Base-by-base conservation (phyloP, 2,329 filamentous ascomycete genomes). In the Septoria petroselini region DNA sequence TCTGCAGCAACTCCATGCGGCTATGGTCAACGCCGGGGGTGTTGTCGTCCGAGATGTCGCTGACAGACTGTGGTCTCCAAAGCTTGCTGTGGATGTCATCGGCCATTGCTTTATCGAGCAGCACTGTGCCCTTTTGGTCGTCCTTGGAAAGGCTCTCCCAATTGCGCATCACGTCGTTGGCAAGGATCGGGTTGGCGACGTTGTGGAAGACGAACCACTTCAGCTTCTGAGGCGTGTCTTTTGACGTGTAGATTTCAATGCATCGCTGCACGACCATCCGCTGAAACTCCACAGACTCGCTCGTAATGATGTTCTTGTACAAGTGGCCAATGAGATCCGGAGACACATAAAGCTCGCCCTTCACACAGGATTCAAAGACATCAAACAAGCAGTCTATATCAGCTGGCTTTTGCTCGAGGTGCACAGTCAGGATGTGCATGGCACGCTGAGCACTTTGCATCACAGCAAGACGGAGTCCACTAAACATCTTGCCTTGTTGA, bases 201-300 rank as follows among this genome's bases (percentile, higher is more conserved):
- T 95, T 84, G 66, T 89, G 89, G 65, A 98, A 83, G 29, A 94
- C 76, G 68, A 95, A 99, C 44, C 90, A 86, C 70, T 98, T 98
- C 37, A 88, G 88, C 73, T 86, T 91, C 69, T 96, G 93, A 0
- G 86, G 83, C 9, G 85, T 87, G 38, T 76, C 81, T 64, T 85
- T 88, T 41, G 84, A 81, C 5, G 87, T 84, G 67, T 96, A 98
- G 1, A 90, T 76, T 49, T 97, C 91, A 39, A 98, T 80, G 63
- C 90, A 95, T 46, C 88, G 85, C 62, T 91, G 80, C 34, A 97
- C 80, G 1, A 94, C 79, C 3, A 82, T 81, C 61, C 85, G 88
- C 78, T 90, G 91, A 64, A 91, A 93, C 12, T 94, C 89, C 18
- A 93, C 81, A 0, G 88, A 91, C 23, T 90, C 81, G 65, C 80